Evolutionary conservation across 2,329 filamentous ascomycete genomes (phyloP).

Genomic region (Dothidotthia symphoricarpi): DNA sequence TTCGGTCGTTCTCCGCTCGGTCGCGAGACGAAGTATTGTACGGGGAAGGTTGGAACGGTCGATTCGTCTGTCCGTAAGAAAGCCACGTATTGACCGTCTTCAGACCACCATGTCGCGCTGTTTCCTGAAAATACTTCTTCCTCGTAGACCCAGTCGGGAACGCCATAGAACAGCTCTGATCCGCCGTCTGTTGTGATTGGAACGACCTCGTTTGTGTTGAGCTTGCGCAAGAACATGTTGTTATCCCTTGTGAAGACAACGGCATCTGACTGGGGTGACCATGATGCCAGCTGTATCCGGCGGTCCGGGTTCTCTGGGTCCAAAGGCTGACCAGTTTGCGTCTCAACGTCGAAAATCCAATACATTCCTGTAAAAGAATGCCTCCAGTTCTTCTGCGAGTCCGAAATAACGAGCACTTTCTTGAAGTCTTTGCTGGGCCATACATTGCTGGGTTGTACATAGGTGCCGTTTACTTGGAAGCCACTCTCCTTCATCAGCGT

Average conservation of each 20-base stretch:
- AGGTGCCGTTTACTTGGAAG: conserved; percentile 61
- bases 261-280: conserved; percentile 84
- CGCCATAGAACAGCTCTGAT: conserved; percentile 85
- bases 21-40: conserved; percentile 88
- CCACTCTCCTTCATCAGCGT: conserved; percentile 70
- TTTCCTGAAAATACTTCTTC: conserved; percentile 78
- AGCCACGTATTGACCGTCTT: conserved; percentile 82
- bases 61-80: conserved; percentile 95
- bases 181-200: conserved; percentile 87
- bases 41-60: conserved; percentile 82
- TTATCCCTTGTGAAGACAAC: conserved; percentile 89
- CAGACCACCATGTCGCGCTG: conserved; percentile 92
- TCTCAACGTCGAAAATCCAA: conserved; percentile 87
- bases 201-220: conserved; percentile 59
- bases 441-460: conserved; percentile 59
- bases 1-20: conserved; percentile 71
- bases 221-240: conserved; percentile 78
- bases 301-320: conserved; percentile 65
- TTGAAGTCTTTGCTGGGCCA: conserved; percentile 81
- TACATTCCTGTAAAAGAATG: conserved; percentile 85
- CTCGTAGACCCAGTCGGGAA: conserved; percentile 97
- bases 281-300: conserved; percentile 78
- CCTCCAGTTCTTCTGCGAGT: conserved; percentile 75
- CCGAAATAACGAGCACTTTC: conserved; percentile 78
- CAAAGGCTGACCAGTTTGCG: conserved; percentile 73